Conservation (phyloP, 1,284 basidiomycete species). For the Phlebopus sp. region DNA sequence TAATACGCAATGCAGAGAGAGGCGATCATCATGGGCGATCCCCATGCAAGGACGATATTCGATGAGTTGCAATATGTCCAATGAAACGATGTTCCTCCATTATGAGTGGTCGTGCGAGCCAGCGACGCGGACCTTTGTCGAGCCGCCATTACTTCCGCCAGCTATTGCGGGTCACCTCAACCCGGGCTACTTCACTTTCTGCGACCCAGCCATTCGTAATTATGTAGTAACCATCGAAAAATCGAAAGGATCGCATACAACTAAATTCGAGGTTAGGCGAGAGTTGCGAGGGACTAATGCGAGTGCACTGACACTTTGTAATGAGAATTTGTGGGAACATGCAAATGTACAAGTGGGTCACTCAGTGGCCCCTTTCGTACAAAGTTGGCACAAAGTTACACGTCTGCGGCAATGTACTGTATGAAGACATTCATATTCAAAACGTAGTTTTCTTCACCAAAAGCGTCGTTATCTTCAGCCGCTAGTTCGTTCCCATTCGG, state of each 20-base stretch:
- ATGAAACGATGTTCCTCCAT: not conserved
- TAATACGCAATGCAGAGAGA: constrained; percentile 55
- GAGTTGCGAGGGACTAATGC: too few species aligned
- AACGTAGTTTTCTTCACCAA: not conserved
- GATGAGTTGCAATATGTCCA: not conserved
- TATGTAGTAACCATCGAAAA: too few species aligned
- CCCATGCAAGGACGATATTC: not conserved
- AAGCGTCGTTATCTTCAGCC: constrained; percentile 5
- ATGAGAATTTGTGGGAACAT: too few species aligned
- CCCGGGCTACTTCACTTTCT: not conserved
- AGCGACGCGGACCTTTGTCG: not conserved
- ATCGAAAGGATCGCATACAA: too few species aligned
- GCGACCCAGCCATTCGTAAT: not conserved
- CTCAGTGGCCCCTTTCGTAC: too few species aligned
- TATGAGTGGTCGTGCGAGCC: not conserved
- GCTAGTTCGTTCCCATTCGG: constrained; percentile 15
- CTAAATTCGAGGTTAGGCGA: too few species aligned
- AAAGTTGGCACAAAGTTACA: too few species aligned
- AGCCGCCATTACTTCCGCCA: constrained; percentile 4
- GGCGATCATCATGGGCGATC: not conserved
- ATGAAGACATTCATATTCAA: too few species aligned
- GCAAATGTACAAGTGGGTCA: too few species aligned
- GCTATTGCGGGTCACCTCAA: not conserved
- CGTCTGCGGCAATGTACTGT: too few species aligned
- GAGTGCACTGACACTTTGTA: too few species aligned